A percentile compares a stretch with the other conserved stretches of the same genome.
Evolutionary conservation across 768 basidiomycete genomes (phyloP).

Genomic region (Naganishia vaughanmartiniae): DNA sequence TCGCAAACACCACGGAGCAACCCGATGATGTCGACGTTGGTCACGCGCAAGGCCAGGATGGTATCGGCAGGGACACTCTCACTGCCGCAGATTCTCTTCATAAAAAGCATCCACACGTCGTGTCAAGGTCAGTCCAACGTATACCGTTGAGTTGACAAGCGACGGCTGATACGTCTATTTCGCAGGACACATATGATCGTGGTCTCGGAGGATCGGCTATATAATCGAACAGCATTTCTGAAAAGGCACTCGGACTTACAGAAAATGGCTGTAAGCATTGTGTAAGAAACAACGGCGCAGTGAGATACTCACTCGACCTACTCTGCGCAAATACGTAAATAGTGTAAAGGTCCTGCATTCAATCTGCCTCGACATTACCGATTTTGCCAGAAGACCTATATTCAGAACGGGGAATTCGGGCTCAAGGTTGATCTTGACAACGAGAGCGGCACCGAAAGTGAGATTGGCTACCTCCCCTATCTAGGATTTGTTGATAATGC

Average conservation of each 20-base stretch:
- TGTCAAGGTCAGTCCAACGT: not conserved
- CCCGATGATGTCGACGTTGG: not conserved
- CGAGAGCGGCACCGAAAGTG: not conserved
- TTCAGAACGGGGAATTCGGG: not conserved
- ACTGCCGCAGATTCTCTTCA: not conserved
- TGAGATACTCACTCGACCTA: not conserved
- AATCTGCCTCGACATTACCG: constrained; percentile 7
- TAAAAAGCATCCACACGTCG: not conserved
- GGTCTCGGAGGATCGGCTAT: not conserved
- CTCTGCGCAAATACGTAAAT: not conserved
- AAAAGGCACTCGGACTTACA: not conserved
- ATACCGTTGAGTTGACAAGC: not conserved
- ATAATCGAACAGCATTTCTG: not conserved
- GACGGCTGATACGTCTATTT: not conserved
- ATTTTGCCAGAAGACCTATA: constrained; percentile 7
- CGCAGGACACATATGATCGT: constrained; percentile 2
- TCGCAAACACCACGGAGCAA: not conserved
- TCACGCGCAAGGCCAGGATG: not conserved
- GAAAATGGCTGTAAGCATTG: not conserved
- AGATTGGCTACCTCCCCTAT: constrained; percentile 2
- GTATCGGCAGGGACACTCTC: not conserved
- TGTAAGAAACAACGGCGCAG: not conserved
- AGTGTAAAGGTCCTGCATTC: constrained; percentile 6
- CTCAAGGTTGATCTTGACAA: constrained; percentile 7
- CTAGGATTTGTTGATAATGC: not conserved